Evolutionary conservation across 495 filamentous ascomycete species (phyloP), one percentile per base, ranked within the genome.

Genomic region (Aspergillus diversus): DNA sequence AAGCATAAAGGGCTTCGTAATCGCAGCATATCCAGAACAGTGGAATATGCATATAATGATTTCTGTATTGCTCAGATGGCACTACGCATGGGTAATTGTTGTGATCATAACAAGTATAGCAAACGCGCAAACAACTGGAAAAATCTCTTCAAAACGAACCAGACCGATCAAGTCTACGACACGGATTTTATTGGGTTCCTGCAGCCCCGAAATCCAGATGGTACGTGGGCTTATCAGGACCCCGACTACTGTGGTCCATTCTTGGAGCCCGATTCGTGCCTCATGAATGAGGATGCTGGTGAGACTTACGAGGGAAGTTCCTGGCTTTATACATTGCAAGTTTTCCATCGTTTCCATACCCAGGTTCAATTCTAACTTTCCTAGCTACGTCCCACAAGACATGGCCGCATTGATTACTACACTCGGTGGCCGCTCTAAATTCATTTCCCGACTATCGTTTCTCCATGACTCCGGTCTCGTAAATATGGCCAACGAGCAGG

Each of bases 31-130:
- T 90, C 87, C 0, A 78, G 90, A 7, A 92, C 89, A 0, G 81
- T 92, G 0, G 90, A 92, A 68, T 92, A 93, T 73, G 82, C 86
- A 5, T 92, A 92, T 69, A 87, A 92, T 63, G 90, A 93, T 71
- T 93, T 89, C 66, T 86, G 84, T 59, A 89, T 92, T 61, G 76
- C 89, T 1, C 80, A 87, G 59, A 84, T 92, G 68, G 87, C 84
- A 3, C 71, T 80, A n/a, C 75, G 73, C 0, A 73, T 90, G 49
- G 85, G 82, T 2, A 82, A 86, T 33, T 60, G 72, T 0, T 66
- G 60, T 6, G 87, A 90, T 60, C 75, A 77, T 13, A 81, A 86
- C 42, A 90, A 89, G 69, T 91, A 91, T 61, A 73, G 81, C 5
- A 68, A 72, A 21, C 83, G 87, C 1, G 86, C 86, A 56, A 76